Evolutionary conservation across 2,329 filamentous ascomycete genomes (phyloP), one percentile per base, ranked within the genome.

Genomic region (Anisogramma anomala): DNA sequence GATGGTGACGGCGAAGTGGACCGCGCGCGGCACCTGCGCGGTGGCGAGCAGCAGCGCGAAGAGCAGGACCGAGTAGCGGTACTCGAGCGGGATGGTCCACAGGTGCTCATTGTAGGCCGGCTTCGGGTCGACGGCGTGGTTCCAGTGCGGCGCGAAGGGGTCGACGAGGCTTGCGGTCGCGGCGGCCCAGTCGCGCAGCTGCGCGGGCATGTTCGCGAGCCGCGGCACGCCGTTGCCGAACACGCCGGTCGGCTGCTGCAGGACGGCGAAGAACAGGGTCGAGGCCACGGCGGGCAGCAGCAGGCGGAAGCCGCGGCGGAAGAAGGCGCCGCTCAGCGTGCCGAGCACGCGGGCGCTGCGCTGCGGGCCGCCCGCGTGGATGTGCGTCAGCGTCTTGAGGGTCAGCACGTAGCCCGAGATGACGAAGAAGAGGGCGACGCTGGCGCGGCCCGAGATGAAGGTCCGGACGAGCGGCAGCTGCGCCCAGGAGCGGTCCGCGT

Each of bases 361-460:
- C 25, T 27, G 25, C 4, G 25, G 25, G 25, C 25, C 25, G 8
- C 25, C 25, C 25, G 10, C n/a, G 25, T 27, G 8, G 10, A 52
- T 49, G 14, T 50, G 34, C 11, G 49, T 52, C 18, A 61, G 37
- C 3, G 59, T 47, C 23, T 54, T 53, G 30, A 54, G 50, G 14
- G 55, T 54, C 20, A 62, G 49, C 4, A 55, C 57, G 45, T 57
- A 61, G 11, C 59, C 58, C 1, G 58, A 61, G 22, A 61, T 54
- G 27, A 61, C 54, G 46, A 60, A 58, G 48, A 62, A 60, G 7
- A 60, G 46, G 20, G 57, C 47, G 10, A 61, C 58, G 53, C 55
- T 58, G n/a, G 53, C 48, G 15, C 50, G 44, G 2, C 51, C 55
- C 6, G 51, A 50, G 41, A 53, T 53, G 19, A 55, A 43, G 26